phyloP scores from a whole-genome alignment of 106 monocot species.

The Platanthera guangdongensis region DNA sequence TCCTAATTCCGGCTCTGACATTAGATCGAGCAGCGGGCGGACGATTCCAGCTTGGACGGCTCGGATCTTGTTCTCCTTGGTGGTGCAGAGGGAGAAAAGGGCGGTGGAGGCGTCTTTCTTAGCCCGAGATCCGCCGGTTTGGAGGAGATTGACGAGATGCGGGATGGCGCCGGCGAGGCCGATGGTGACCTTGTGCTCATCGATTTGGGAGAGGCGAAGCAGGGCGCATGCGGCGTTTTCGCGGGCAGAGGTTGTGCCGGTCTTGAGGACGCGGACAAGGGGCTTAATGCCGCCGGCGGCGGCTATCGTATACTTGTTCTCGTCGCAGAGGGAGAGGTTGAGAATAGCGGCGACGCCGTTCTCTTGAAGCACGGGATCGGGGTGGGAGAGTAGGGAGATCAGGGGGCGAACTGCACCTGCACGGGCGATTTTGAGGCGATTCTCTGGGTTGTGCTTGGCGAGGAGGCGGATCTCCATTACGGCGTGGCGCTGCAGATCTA shows the following conservation, averaged over 20 bases:
- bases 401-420: conserved; percentile 47
- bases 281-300: conserved; percentile 47
- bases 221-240: conserved; percentile 70
- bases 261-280: conserved; percentile 31
- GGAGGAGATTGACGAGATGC: conserved; percentile 33
- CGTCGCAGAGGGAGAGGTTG: conserved; percentile 51
- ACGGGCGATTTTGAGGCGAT: conserved; percentile 42
- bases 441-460: conserved; percentile 38
- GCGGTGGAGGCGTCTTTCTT: conserved; percentile 70
- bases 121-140: conserved; percentile 30
- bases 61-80: conserved; percentile 42
- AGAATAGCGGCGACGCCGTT: conserved; percentile 38
- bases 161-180: conserved; percentile 56
- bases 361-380: conserved; percentile 38
- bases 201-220: conserved; percentile 39
- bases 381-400: conserved; percentile 36
- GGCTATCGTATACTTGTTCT: conserved; percentile 45
- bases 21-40: conserved; percentile 40
- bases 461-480: conserved; percentile 54
- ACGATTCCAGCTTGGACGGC: conserved; percentile 49
- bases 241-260: conserved; percentile 26
- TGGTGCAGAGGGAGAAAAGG: conserved; percentile 40
- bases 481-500: conserved; percentile 31
- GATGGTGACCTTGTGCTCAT: conserved; percentile 34
- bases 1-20: conserved; percentile 48